A percentile compares a stretch with the other conserved stretches of the same genome.
These are phyloP conservation scores for Populus ilicifolia DNA, from an alignment of 345 rosid genomes.

Conservation along the genomic window DNA sequence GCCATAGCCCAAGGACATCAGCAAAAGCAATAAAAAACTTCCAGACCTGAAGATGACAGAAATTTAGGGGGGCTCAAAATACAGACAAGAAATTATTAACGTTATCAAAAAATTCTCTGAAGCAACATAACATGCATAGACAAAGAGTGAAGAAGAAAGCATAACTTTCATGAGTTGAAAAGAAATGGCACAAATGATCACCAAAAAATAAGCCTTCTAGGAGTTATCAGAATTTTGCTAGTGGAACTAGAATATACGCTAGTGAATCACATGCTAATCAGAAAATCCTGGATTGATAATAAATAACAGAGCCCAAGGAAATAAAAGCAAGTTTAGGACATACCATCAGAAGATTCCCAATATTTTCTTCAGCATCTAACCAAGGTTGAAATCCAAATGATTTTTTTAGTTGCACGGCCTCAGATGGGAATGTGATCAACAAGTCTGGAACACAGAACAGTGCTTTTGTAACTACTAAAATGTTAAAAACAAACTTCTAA, in stretches of 20 bases:
- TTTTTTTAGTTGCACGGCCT: conserved; percentile 57
- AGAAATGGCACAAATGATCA: neutral
- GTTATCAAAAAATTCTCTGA: neutral
- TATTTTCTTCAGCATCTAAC: conserved; percentile 70
- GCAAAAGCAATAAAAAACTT: conserved; percentile 80
- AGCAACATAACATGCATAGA: neutral
- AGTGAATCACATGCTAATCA: neutral
- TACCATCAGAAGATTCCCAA: conserved; percentile 98
- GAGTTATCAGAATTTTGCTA: neutral
- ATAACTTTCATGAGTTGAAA: neutral
- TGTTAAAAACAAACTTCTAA: neutral
- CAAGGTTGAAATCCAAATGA: conserved; percentile 87
- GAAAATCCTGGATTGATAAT: neutral
- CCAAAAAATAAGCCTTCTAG: neutral
- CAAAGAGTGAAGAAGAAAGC: conserved; percentile 2
- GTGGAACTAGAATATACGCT: neutral
- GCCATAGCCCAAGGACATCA: conserved; percentile 95
- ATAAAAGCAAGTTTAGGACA: conserved; percentile 14
- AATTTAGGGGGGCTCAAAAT: conserved; percentile 17
- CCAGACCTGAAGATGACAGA: conserved; percentile 74
- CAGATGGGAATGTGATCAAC: conserved; percentile 68
- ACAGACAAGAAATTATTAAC: neutral
- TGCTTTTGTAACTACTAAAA: neutral
- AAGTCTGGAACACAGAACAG: conserved; percentile 47
- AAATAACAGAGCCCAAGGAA: neutral